Evolutionary conservation across 768 basidiomycete species (phyloP).

Genomic region (Lyophyllum semitale): DNA sequence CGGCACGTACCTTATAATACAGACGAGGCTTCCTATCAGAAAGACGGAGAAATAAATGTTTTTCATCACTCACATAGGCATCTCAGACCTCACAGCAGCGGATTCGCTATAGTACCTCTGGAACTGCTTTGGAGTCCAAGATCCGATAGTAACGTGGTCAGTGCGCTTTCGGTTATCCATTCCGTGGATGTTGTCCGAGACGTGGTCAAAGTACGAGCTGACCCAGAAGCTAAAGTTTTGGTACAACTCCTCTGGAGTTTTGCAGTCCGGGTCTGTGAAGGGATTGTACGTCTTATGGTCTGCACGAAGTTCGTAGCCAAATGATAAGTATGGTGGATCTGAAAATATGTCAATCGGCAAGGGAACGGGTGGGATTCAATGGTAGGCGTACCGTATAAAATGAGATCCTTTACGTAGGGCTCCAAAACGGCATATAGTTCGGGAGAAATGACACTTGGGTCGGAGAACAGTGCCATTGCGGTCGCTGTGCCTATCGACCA

Average conservation of each 20-base stretch:
- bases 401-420: conserved; percentile 29
- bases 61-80: conserved; percentile 19
- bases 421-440: conserved; percentile 25
- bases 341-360: neutral
- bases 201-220: conserved; percentile 26
- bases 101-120: conserved; percentile 13
- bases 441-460: conserved; percentile 22
- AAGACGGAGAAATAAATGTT: neutral
- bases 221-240: conserved; percentile 27
- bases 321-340: conserved; percentile 32
- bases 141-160: conserved; percentile 15
- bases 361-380: too few species aligned
- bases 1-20: too few species aligned
- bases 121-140: conserved; percentile 22
- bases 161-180: conserved; percentile 21
- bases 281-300: conserved; percentile 19
- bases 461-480: conserved; percentile 28
- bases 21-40: conserved; percentile 4
- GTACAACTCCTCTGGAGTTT: conserved; percentile 23
- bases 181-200: conserved; percentile 13
- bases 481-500: conserved; percentile 39
- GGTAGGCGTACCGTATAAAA: conserved; percentile 32
- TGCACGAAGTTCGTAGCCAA: conserved; percentile 26
- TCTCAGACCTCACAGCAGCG: conserved; percentile 19
- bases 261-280: conserved; percentile 20